A percentile compares a stretch with the other conserved stretches of the same genome.
Conservation (phyloP, 768 basidiomycete genomes). For the Boletus tylopilopsis region DNA sequence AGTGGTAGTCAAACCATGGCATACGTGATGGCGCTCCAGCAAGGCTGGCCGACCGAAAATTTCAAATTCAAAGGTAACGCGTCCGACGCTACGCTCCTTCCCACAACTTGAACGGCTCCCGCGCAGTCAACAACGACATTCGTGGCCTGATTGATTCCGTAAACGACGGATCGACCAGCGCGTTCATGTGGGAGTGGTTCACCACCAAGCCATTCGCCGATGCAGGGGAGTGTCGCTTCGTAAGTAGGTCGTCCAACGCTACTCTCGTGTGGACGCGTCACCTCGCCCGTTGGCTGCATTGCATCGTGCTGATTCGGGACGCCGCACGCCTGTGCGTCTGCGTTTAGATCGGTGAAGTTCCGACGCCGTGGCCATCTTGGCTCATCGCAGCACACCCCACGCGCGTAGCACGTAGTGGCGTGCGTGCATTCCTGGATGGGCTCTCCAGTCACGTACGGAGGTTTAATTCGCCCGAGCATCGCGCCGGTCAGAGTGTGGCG, state of each 20-base stretch:
- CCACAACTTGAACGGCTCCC: not conserved
- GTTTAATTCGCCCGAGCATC: conserved; percentile 60
- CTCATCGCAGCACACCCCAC: conserved; percentile 82
- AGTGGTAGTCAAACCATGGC: conserved; percentile 96
- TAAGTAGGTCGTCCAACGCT: conserved; percentile 39
- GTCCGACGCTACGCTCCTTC: conserved; percentile 1
- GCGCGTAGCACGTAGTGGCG: conserved; percentile 46
- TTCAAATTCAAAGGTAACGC: conserved; percentile 73
- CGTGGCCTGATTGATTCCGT: conserved; percentile 80
- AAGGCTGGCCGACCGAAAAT: conserved; percentile 69
- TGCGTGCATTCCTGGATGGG: conserved; percentile 56
- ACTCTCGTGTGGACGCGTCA: too few relatives aligned
- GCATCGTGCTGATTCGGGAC: too few relatives aligned
- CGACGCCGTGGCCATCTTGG: conserved; percentile 98
- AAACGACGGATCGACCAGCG: conserved; percentile 83
- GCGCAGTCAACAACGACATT: conserved; percentile 75
- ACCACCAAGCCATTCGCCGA: conserved; percentile 80
- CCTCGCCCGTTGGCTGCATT: too few relatives aligned
- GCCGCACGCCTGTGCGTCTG: not conserved
- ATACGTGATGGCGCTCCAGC: conserved; percentile 86
- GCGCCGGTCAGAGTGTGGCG: conserved; percentile 56
- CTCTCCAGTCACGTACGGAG: conserved; percentile 62
- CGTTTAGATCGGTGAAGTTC: conserved; percentile 74
- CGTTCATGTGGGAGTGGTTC: conserved; percentile 97
- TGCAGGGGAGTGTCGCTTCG: conserved; percentile 76